These are phyloP conservation scores for Aegle marmelos DNA, from an alignment of 345 rosid genomes.

Conservation along the genomic window DNA sequence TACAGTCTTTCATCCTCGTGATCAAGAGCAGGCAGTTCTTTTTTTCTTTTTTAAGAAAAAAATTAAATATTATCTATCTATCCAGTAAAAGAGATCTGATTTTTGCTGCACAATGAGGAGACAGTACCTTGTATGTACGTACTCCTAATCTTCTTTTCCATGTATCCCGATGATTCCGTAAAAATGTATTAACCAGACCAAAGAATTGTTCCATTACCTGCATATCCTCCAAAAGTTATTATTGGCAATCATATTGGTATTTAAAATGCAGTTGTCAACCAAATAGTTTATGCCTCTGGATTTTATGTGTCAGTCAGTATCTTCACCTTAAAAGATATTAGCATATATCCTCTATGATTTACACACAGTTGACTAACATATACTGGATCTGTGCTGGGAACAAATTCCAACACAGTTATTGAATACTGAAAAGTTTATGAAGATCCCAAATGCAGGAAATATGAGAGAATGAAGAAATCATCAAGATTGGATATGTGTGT, in stretches of 20 bases:
- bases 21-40: background rate
- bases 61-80: background rate
- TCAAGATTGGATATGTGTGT: background rate
- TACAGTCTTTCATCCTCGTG: background rate
- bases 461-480: background rate
- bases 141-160: conserved; percentile 86
- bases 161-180: conserved; percentile 78
- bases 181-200: conserved; percentile 85
- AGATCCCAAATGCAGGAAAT: background rate
- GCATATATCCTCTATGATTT: background rate
- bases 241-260: background rate
- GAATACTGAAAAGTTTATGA: background rate
- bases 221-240: conserved; percentile 17
- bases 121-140: conserved; percentile 85
- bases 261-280: background rate
- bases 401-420: background rate
- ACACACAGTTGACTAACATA: background rate
- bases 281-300: background rate
- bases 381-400: background rate
- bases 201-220: conserved; percentile 99
- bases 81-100: background rate
- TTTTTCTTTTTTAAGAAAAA: background rate
- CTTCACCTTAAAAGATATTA: background rate
- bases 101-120: conserved; percentile 7
- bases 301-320: background rate